Conservation (phyloP, 2,329 filamentous ascomycete genomes). For the Camillea tinctor region DNA sequence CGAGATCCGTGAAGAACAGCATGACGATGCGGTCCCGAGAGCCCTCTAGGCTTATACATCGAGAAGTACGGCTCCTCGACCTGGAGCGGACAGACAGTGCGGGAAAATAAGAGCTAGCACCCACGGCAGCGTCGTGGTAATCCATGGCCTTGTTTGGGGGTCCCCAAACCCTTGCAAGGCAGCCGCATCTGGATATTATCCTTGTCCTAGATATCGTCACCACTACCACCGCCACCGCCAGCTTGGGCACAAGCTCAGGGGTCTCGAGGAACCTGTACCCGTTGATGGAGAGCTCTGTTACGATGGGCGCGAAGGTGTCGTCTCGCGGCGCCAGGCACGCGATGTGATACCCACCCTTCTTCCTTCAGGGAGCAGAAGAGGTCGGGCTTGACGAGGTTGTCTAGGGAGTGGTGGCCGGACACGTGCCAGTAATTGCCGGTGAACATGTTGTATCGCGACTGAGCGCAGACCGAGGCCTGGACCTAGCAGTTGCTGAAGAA, state of each 20-base stretch:
- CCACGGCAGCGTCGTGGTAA: conserved; percentile 37
- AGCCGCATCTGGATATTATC: conserved; percentile 39
- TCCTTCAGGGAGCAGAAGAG: conserved; percentile 44
- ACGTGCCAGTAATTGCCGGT: conserved; percentile 42
- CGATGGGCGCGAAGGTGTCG: conserved; percentile 41
- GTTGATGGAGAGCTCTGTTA: conserved; percentile 43
- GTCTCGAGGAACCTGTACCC: conserved; percentile 45
- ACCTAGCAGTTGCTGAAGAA: conserved; percentile 46
- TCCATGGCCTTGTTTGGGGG: conserved; percentile 9
- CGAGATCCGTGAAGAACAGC: conserved; percentile 45
- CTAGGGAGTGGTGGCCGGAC: conserved; percentile 43
- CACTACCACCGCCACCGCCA: neutral
- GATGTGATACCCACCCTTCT: conserved; percentile 42
- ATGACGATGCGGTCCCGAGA: conserved; percentile 41
- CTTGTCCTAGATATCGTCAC: conserved; percentile 10
- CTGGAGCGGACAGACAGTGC: conserved; percentile 47
- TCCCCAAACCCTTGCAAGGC: conserved; percentile 42
- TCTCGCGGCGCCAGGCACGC: conserved; percentile 43
- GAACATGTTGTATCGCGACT: conserved; percentile 47
- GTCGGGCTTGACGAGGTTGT: conserved; percentile 49
- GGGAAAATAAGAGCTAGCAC: conserved; percentile 44
- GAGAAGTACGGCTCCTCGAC: conserved; percentile 49
- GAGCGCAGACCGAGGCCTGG: conserved; percentile 46
- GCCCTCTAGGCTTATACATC: conserved; percentile 43
- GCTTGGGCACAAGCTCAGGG: conserved; percentile 34